Conservation (phyloP, 1,284 basidiomycete species). For the Exobasidium cylindrosporum region DNA sequence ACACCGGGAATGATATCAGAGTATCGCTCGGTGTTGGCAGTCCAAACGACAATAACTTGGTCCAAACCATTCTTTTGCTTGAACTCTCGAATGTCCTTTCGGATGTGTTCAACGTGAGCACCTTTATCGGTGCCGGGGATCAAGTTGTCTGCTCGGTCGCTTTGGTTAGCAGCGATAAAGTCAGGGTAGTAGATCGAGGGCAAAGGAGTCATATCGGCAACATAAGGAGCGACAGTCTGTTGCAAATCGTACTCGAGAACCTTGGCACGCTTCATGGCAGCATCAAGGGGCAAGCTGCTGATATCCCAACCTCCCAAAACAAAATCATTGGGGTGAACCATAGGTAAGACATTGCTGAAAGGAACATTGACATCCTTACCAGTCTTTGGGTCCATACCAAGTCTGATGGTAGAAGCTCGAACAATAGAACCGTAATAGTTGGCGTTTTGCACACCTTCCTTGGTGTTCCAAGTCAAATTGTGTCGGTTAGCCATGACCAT, state of each 20-base stretch:
- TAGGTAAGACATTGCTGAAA: slow-evolving; percentile 87
- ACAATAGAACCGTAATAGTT: slow-evolving; percentile 78
- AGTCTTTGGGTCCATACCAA: slow-evolving; percentile 77
- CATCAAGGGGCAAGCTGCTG: slow-evolving; percentile 76
- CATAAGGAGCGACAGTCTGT: slow-evolving; percentile 83
- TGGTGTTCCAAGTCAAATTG: slow-evolving; percentile 92
- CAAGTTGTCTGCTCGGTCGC: slow-evolving; percentile 88
- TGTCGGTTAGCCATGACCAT: slow-evolving; percentile 95
- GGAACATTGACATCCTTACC: slow-evolving; percentile 93
- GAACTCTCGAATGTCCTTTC: slow-evolving; percentile 88
- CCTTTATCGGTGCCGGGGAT: slow-evolving; percentile 82
- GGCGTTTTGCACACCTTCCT: slow-evolving; percentile 84
- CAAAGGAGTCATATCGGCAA: slow-evolving; percentile 79
- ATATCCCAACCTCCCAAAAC: slow-evolving; percentile 98
- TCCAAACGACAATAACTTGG: slow-evolving; percentile 85
- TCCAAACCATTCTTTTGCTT: slow-evolving; percentile 80
- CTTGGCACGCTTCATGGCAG: slow-evolving; percentile 88
- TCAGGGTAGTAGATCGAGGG: slow-evolving; percentile 77
- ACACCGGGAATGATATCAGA: slow-evolving; percentile 88
- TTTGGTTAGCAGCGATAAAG: slow-evolving; percentile 91
- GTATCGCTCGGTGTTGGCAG: slow-evolving; percentile 98
- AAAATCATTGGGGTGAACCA: slow-evolving; percentile 98
- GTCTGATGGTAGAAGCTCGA: slow-evolving; percentile 87
- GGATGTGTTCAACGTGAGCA: slow-evolving; percentile 85
- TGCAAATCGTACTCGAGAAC: slow-evolving; percentile 97